Percentiles rank a stretch among this genome's conserved stretches.
These are phyloP conservation scores for Furcasterigmium sp. DNA, from an alignment of 2,329 filamentous ascomycete species.

Conservation along the genomic window DNA sequence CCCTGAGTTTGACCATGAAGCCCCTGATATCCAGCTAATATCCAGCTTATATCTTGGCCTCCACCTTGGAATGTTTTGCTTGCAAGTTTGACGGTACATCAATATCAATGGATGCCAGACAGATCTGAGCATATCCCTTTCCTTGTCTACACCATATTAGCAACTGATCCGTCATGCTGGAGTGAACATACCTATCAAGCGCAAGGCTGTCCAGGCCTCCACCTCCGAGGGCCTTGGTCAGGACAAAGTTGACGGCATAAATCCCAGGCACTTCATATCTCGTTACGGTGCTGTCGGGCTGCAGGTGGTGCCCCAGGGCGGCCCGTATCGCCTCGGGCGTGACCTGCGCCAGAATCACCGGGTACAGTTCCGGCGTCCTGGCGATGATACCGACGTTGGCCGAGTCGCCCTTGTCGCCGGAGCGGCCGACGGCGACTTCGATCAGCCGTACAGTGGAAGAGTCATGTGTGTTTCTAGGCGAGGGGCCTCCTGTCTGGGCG, in stretches of 20 bases:
- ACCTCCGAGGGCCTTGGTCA: constrained; percentile 3
- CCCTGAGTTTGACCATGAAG: no score
- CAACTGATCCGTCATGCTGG: no score
- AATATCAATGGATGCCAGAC: constrained; percentile 2
- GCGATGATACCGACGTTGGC: constrained; percentile 3
- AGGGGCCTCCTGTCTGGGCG: not conserved
- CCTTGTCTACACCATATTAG: constrained; percentile 4
- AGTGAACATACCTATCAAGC: constrained; percentile 4
- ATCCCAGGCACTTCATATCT: constrained; percentile 4
- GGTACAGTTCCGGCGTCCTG: not conserved
- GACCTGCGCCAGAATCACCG: not conserved
- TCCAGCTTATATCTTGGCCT: no score
- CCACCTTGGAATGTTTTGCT: not conserved
- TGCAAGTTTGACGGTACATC: not conserved
- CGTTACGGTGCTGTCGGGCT: constrained; percentile 2
- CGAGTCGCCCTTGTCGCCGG: constrained; percentile 5
- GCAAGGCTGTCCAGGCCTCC: constrained; percentile 4
- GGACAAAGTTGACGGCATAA: constrained; percentile 3
- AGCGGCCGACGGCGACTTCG: constrained; percentile 2
- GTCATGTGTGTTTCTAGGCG: not conserved
- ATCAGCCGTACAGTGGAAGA: not conserved
- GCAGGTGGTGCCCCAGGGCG: not conserved
- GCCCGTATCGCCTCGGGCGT: constrained; percentile 1
- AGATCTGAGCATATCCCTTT: constrained; percentile 5
- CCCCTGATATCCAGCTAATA: no score